Conservation (phyloP, 257 asterid genomes). For the Buddleja alternifolia region DNA sequence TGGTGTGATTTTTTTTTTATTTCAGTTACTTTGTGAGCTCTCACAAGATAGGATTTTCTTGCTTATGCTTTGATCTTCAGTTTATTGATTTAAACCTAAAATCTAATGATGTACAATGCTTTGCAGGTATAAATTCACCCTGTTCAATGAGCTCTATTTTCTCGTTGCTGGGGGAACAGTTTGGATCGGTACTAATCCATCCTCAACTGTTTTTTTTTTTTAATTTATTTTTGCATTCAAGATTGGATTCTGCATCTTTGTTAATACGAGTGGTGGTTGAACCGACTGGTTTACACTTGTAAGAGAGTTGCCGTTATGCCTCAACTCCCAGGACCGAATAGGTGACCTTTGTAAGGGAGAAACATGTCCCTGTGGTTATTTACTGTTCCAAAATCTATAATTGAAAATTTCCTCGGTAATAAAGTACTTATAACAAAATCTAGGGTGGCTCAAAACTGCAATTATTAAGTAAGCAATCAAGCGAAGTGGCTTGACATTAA, state of each 20-base stretch:
- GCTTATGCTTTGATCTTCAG: constrained; percentile 10
- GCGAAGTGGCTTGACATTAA: too few species aligned
- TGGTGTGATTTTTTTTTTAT: background rate
- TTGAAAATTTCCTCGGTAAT: background rate
- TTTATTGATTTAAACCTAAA: background rate
- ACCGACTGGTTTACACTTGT: background rate
- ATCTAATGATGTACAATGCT: constrained; percentile 5
- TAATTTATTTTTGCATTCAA: background rate
- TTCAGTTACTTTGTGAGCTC: background rate
- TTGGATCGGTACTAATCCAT: constrained; percentile 79
- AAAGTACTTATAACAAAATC: background rate
- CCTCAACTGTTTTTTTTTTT: constrained; percentile 21
- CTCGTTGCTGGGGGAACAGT: constrained; percentile 99
- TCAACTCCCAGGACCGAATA: background rate
- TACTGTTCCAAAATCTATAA: too few species aligned
- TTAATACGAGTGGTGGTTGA: background rate
- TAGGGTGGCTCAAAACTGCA: background rate
- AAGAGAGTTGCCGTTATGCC: background rate
- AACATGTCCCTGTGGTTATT: too few species aligned
- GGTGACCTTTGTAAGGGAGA: too few species aligned
- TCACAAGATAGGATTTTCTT: background rate
- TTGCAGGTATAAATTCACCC: constrained; percentile 95
- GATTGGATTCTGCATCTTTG: background rate
- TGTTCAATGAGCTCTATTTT: constrained; percentile 96
- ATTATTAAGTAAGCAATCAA: background rate